A percentile compares a stretch with the other conserved stretches of the same genome.
Evolutionary conservation across 306 rosid species (phyloP).

Genomic region (Sechiopsis laciniata): DNA sequence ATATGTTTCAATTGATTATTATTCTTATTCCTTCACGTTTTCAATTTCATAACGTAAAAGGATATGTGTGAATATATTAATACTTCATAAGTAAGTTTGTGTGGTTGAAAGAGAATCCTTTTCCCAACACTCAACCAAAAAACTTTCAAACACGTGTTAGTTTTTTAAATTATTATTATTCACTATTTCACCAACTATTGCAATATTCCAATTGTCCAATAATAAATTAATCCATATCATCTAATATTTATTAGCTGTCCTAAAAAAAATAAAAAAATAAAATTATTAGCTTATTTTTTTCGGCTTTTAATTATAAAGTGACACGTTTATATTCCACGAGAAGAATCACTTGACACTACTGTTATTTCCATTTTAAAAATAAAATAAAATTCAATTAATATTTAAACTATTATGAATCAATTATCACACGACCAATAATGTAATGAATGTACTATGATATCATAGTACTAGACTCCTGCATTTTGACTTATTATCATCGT

Average conservation of each 20-base stretch:
- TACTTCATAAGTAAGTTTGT: neutral
- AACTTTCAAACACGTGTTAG: neutral
- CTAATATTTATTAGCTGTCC: neutral
- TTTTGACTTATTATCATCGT: no score
- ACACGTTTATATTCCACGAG: neutral
- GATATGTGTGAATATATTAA: neutral
- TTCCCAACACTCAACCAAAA: constrained; percentile 17
- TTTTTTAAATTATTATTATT: neutral
- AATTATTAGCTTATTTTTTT: no score
- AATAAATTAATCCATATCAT: neutral
- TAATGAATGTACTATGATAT: no score
- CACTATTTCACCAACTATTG: constrained; percentile 7
- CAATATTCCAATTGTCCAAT: neutral
- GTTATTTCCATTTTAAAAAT: neutral
- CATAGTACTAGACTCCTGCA: no score
- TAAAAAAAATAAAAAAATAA: no score
- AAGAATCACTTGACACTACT: neutral
- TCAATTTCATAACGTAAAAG: neutral
- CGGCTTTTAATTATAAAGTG: neutral
- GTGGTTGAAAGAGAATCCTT: constrained; percentile 5
- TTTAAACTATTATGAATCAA: neutral
- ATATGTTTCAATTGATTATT: no score
- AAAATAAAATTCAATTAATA: neutral
- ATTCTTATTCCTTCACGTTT: no score
- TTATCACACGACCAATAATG: neutral